These are phyloP conservation scores for Suillus occidentalis DNA, from an alignment of 768 basidiomycete genomes.

Conservation along the genomic window DNA sequence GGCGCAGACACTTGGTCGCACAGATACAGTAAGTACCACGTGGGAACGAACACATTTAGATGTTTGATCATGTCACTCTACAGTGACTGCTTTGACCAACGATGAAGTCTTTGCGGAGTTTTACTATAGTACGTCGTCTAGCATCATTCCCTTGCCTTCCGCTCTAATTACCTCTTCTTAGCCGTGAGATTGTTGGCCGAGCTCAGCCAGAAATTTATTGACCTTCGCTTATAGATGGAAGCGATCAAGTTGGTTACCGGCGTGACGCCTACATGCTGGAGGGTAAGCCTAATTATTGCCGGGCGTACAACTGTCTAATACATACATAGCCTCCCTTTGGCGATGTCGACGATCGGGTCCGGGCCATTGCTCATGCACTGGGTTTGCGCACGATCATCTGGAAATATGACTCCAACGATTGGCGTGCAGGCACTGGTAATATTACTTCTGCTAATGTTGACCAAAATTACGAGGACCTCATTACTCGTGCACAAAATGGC, in stretches of 20 bases:
- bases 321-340: constrained; percentile 56
- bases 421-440: constrained; percentile 56
- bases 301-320: neutral
- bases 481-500: constrained; percentile 45
- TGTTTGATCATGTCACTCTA: neutral
- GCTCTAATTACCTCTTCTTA: constrained; percentile 10
- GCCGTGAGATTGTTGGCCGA: constrained; percentile 21
- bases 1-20: constrained; percentile 33
- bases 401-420: constrained; percentile 71
- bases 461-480: constrained; percentile 53
- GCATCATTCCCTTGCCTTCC: neutral
- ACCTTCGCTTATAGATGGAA: constrained; percentile 38
- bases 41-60: neutral
- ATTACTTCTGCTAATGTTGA: constrained; percentile 47
- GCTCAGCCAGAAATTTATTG: neutral
- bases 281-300: constrained; percentile 35
- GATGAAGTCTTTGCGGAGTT: constrained; percentile 75
- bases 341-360: constrained; percentile 74
- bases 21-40: constrained; percentile 44
- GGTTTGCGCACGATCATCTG: constrained; percentile 74
- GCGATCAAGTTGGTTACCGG: constrained; percentile 54
- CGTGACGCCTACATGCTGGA: constrained; percentile 61
- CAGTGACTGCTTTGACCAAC: constrained; percentile 62
- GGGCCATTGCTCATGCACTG: constrained; percentile 65
- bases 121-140: constrained; percentile 56